Percentiles rank a stretch among this genome's conserved stretches.
phyloP scores from a whole-genome alignment of 805 yeast species.

The Starmerella kuoi region DNA sequence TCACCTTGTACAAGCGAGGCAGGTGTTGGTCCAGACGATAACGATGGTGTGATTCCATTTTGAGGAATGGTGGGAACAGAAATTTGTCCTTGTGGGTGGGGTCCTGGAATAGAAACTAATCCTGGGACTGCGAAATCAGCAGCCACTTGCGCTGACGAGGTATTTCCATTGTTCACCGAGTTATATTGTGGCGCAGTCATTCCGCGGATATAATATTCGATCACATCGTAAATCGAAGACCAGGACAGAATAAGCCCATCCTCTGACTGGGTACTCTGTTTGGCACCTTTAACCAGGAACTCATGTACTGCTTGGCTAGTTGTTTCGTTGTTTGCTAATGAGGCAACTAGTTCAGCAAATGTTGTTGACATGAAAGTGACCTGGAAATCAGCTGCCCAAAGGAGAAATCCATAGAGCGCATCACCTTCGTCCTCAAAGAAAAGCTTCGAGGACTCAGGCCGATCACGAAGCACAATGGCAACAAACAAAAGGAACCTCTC shows the following conservation, averaged over 20 bases:
- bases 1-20: no score
- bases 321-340: slow-evolving; percentile 36
- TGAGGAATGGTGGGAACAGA: no score
- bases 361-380: slow-evolving; percentile 66
- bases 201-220: slow-evolving; percentile 15
- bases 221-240: slow-evolving; percentile 15
- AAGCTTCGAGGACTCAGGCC: slow-evolving; percentile 42
- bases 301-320: slow-evolving; percentile 32
- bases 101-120: not conserved
- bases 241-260: slow-evolving; percentile 35
- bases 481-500: slow-evolving; percentile 76
- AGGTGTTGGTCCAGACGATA: no score
- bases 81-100: no score
- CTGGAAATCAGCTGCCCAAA: slow-evolving; percentile 77
- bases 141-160: not conserved
- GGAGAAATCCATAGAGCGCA: slow-evolving; percentile 64
- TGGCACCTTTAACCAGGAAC: slow-evolving; percentile 35
- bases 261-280: slow-evolving; percentile 18
- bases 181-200: not conserved
- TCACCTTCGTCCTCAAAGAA: slow-evolving; percentile 63
- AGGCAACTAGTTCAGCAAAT: slow-evolving; percentile 65
- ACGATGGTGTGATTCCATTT: no score
- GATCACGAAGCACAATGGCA: slow-evolving; percentile 51
- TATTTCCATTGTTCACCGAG: not conserved
- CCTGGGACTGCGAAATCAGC: not conserved